Evolutionary conservation across 2,329 filamentous ascomycete species (phyloP).

Genomic region (Mycosphaerelloides madeirae): DNA sequence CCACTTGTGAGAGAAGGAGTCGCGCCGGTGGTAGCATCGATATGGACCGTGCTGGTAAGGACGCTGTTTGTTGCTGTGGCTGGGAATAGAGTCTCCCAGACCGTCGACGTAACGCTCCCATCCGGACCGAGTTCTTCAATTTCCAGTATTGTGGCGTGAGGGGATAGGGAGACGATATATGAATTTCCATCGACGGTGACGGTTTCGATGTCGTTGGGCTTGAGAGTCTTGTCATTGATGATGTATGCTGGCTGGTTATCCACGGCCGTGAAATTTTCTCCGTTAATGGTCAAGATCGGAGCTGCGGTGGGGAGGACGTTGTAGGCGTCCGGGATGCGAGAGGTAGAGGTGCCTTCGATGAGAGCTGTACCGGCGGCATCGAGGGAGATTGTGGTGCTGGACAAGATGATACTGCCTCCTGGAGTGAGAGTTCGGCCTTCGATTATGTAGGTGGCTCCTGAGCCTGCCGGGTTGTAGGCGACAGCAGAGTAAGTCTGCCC

Average conservation of each 20-base stretch:
- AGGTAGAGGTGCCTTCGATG: slow-evolving; percentile 24
- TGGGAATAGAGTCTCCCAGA: slow-evolving; percentile 36
- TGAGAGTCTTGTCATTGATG: slow-evolving; percentile 37
- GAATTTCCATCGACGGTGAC: slow-evolving; percentile 25
- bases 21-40: too few relatives aligned
- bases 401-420: slow-evolving; percentile 27
- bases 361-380: slow-evolving; percentile 31
- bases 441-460: slow-evolving; percentile 36
- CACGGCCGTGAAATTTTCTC: slow-evolving; percentile 27
- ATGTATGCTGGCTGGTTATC: slow-evolving; percentile 34
- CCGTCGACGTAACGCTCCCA: slow-evolving; percentile 28
- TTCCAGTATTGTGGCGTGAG: slow-evolving; percentile 35
- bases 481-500: slow-evolving; percentile 25
- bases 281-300: slow-evolving; percentile 30
- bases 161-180: slow-evolving; percentile 30
- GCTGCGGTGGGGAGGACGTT: slow-evolving; percentile 24
- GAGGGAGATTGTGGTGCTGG: slow-evolving; percentile 29
- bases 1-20: too few relatives aligned
- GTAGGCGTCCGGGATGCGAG: slow-evolving; percentile 19
- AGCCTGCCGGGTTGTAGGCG: slow-evolving; percentile 18
- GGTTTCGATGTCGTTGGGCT: slow-evolving; percentile 31
- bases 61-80: slow-evolving; percentile 30
- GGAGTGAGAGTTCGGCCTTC: slow-evolving; percentile 36
- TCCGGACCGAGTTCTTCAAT: slow-evolving; percentile 32
- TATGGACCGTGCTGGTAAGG: too few relatives aligned